Percentiles rank a stretch among this genome's conserved stretches.
Conservation (phyloP, 1,284 basidiomycete genomes). For the Fomitopsis palustris region DNA sequence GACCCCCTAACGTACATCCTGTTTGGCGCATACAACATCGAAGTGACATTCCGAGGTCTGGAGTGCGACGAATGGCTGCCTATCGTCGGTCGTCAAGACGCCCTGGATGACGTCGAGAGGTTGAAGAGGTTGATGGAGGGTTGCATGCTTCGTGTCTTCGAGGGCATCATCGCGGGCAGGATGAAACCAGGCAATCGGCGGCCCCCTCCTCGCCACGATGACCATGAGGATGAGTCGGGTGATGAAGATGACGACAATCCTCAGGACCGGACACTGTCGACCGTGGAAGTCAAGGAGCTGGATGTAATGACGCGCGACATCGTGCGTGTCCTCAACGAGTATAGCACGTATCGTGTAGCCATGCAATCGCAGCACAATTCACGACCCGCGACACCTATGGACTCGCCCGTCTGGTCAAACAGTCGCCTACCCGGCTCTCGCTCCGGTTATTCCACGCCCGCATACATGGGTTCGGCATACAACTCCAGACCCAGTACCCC, state of each 20-base stretch:
- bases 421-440: constrained; percentile 30
- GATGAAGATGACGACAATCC: constrained; percentile 49
- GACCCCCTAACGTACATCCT: constrained; percentile 92
- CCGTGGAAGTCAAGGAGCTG: constrained; percentile 69
- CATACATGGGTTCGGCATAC: constrained; percentile 40
- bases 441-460: constrained; percentile 46
- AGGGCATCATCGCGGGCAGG: constrained; percentile 68
- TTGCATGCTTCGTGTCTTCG: constrained; percentile 89
- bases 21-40: constrained; percentile 84
- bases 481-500: constrained; percentile 67
- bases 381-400: constrained; percentile 60
- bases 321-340: constrained; percentile 67
- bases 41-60: constrained; percentile 65
- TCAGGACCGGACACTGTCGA: constrained; percentile 51
- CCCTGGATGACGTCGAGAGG: constrained; percentile 82
- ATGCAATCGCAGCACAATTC: constrained; percentile 57
- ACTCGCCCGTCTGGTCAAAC: constrained; percentile 37
- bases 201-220: constrained; percentile 43
- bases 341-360: constrained; percentile 55
- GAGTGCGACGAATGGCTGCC: constrained; percentile 93
- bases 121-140: constrained; percentile 81
- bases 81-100: constrained; percentile 73
- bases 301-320: constrained; percentile 72
- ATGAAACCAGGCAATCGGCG: constrained; percentile 26
- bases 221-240: constrained; percentile 55